Evolutionary conservation across 495 filamentous ascomycete genomes (phyloP), one percentile per base, ranked within the genome.

Genomic region (Extremus antarcticus): DNA sequence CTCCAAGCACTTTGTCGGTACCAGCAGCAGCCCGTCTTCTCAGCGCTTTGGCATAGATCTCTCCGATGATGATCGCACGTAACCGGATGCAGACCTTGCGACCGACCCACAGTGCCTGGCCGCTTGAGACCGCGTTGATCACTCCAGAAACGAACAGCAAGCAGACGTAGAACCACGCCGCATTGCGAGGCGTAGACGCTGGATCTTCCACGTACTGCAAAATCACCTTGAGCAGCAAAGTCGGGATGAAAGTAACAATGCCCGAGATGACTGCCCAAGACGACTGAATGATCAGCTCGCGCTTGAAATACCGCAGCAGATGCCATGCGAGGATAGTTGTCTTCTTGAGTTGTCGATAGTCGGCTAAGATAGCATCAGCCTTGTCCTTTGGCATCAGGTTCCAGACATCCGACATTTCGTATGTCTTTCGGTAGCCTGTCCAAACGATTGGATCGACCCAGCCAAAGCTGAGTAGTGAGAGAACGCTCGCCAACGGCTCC

Each of bases 31-130:
- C 91, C 68, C 92, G 94, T 43, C 94, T 82, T 57, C 90, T 79
- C n/a, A 99, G 76, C 2, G 94, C 88, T 70, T 99, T 99, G 38
- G 91, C 86, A 66, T 97, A 99, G 39, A 99, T 90, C 65, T 99
- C 94, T 46, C 94, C 94, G 63, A 99, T 87, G 41, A 99, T 88
- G 61, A 99, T 89, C 22, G 94, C 90, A 38, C 91, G 86, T 35
- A 97, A 74, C 51, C 86, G 84, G 59, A 99, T 88, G 68, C 90
- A 94, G 52, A 97, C 87, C 67, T 87, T 94, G 43, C 94, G 84
- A 17, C 94, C 94, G 51, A 94, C 83, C 80, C 83, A 97, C 0
- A 99, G 78, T n/a, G 90, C 87, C 67, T 95, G 90, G 16, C 82
- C 85, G 68, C 87, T 87, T 22, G 81, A 82, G 20, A 92, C 71